phyloP scores from a whole-genome alignment of 495 filamentous ascomycete genomes.

The Melanomma pulvis-pyrius region DNA sequence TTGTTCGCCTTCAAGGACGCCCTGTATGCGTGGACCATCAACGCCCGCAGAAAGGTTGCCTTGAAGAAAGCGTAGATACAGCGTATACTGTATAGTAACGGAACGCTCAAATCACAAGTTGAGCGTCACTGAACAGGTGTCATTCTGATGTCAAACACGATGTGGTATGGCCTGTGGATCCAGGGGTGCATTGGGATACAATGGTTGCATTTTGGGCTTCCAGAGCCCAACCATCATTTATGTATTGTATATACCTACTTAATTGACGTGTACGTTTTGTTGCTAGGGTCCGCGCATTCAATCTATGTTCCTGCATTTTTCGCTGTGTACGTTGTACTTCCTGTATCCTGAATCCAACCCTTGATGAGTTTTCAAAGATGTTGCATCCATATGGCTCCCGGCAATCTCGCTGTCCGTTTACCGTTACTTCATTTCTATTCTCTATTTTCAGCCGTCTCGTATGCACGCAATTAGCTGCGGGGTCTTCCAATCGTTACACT shows the following conservation, averaged over 20 bases:
- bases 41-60: conserved; percentile 55
- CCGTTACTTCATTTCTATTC: neutral
- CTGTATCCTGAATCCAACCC: neutral
- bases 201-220: conserved; percentile 16
- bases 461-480: conserved; percentile 1
- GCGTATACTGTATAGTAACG: neutral
- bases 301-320: neutral
- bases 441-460: neutral
- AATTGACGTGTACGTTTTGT: conserved; percentile 17
- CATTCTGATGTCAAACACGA: conserved; percentile 8
- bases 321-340: neutral
- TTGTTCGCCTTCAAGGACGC: conserved; percentile 98
- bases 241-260: conserved; percentile 9
- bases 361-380: too few species aligned
- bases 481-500: neutral
- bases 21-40: conserved; percentile 65
- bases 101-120: neutral
- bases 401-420: neutral
- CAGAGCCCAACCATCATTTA: neutral
- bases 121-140: neutral
- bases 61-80: conserved; percentile 13
- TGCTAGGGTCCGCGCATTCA: neutral
- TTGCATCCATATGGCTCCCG: neutral
- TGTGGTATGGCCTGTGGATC: conserved; percentile 13
- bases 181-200: conserved; percentile 13